These are phyloP conservation scores for Salix arbutifolia DNA, from an alignment of 345 rosid species.

Conservation along the genomic window DNA sequence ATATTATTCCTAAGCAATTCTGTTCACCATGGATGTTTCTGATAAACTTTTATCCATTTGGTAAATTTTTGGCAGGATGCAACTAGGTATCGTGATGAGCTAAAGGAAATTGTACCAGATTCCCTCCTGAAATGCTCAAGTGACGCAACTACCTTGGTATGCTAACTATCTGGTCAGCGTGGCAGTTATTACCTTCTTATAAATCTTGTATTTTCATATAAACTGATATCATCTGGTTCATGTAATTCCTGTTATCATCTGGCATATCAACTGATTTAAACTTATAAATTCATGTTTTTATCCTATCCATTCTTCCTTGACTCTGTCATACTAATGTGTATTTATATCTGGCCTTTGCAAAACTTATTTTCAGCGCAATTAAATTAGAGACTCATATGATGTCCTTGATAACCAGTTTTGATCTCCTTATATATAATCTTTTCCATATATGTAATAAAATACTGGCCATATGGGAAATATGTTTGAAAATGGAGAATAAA, in stretches of 20 bases:
- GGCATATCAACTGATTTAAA: not conserved
- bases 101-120: constrained; percentile 58
- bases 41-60: not conserved
- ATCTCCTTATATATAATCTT: not conserved
- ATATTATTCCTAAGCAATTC: not conserved
- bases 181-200: not conserved
- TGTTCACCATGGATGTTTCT: not conserved
- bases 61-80: constrained; percentile 50
- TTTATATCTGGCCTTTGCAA: not conserved
- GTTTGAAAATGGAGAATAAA: not conserved
- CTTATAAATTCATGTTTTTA: not conserved
- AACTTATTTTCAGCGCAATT: not conserved
- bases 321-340: not conserved
- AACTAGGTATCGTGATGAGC: constrained; percentile 46
- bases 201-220: not conserved
- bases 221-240: not conserved
- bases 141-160: constrained; percentile 72
- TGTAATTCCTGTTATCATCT: constrained; percentile 1
- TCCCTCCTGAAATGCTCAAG: constrained; percentile 61
- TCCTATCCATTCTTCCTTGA: not conserved
- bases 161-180: constrained; percentile 6
- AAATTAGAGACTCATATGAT: not conserved
- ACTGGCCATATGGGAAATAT: not conserved
- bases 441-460: not conserved
- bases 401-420: not conserved